Evolutionary conservation across 1,139 yeast genomes (phyloP).

Genomic region (Yamadazyma diospyri): DNA sequence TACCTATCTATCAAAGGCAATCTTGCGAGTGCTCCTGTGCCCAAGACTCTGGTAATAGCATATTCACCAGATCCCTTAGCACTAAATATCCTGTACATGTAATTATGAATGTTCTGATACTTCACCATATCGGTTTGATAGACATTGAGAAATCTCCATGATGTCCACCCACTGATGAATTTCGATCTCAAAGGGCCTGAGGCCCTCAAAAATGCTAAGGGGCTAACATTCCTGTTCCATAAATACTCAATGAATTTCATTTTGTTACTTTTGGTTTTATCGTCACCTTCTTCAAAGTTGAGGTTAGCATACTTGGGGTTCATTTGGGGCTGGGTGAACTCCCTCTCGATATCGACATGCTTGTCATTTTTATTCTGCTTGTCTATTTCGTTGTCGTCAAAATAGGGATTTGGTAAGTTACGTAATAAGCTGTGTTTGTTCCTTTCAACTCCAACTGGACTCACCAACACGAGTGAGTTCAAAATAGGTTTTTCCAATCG

Average conservation of each 20-base stretch:
- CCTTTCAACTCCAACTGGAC: constrained; percentile 48
- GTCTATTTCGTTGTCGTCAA: constrained; percentile 22
- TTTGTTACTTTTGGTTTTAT: constrained; percentile 9
- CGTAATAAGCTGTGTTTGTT: constrained; percentile 29
- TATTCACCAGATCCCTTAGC: constrained; percentile 46
- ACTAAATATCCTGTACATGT: constrained; percentile 38
- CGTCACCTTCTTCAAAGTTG: constrained; percentile 9
- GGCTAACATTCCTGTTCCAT: constrained; percentile 40
- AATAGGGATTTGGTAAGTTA: constrained; percentile 17
- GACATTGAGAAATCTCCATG: constrained; percentile 35
- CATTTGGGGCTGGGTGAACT: constrained; percentile 8
- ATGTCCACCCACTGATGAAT: constrained; percentile 40
- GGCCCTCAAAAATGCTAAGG: constrained; percentile 34
- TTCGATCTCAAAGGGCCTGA: constrained; percentile 38
- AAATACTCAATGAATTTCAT: constrained; percentile 22
- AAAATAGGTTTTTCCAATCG: constrained; percentile 30
- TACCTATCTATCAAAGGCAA: constrained; percentile 44
- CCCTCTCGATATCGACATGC: constrained; percentile 14
- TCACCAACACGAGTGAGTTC: constrained; percentile 38
- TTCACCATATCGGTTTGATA: constrained; percentile 28
- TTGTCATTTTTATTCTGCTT: constrained; percentile 28
- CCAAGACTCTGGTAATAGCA: constrained; percentile 41
- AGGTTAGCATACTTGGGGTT: constrained; percentile 12
- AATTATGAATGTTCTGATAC: constrained; percentile 38
- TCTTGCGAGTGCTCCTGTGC: constrained; percentile 37